Evolutionary conservation across 2,329 filamentous ascomycete species (phyloP).

Genomic region (Falciphora oryzae): DNA sequence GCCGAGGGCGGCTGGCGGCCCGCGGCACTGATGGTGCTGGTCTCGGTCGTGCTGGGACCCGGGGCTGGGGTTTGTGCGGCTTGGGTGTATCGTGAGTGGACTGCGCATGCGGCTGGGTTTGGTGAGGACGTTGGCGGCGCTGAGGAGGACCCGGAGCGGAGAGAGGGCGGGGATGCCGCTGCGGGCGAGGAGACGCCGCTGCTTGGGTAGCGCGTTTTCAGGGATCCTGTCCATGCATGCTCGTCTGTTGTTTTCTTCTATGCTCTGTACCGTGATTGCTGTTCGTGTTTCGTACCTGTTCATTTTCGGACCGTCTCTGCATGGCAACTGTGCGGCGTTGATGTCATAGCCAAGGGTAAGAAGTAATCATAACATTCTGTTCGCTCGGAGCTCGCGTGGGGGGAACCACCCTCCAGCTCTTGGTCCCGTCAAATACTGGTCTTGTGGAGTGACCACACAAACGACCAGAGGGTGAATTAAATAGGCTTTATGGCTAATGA

Average conservation of each 20-base stretch:
- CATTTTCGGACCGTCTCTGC: too few species aligned
- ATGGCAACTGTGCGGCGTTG: too few species aligned
- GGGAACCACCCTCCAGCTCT: too few species aligned
- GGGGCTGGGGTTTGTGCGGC: conserved; percentile 30
- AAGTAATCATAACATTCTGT: too few species aligned
- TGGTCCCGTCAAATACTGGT: too few species aligned
- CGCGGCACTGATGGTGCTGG: conserved; percentile 20
- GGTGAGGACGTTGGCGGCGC: neutral
- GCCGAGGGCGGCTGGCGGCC: conserved; percentile 42
- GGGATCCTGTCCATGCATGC: neutral
- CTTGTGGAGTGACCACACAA: too few species aligned
- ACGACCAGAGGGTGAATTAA: too few species aligned
- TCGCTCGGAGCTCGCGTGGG: too few species aligned
- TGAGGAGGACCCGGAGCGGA: neutral
- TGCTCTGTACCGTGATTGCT: too few species aligned
- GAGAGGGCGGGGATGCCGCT: neutral
- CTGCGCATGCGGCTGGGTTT: neutral
- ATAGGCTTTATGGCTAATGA: too few species aligned
- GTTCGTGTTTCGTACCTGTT: too few species aligned
- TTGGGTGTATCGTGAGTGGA: conserved; percentile 26
- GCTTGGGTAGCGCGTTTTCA: conserved; percentile 16
- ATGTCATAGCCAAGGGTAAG: too few species aligned
- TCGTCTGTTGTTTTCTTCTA: neutral
- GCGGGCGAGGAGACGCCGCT: conserved; percentile 23
- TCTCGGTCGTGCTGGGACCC: conserved; percentile 27